phyloP scores from a whole-genome alignment of 495 filamentous ascomycete species.

The Aspergillus biplanus region DNA sequence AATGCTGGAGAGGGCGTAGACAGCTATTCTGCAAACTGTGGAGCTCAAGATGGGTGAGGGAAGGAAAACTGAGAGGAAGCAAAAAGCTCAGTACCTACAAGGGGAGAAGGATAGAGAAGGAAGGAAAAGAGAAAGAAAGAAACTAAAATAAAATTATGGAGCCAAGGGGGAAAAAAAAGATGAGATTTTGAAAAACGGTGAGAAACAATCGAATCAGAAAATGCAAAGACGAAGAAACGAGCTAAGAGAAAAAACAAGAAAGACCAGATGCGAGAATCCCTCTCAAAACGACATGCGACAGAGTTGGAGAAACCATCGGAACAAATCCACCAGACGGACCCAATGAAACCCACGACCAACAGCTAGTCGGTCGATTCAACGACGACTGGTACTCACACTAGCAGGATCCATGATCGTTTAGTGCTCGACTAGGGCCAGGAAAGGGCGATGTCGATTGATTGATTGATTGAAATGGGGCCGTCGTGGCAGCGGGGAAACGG shows the following conservation, averaged over 20 bases:
- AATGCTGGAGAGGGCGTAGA: not conserved
- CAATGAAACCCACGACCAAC: slow-evolving; percentile 16
- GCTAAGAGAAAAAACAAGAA: slow-evolving; percentile 26
- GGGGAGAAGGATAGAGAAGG: not conserved
- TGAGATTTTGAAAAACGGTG: slow-evolving; percentile 25
- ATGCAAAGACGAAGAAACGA: slow-evolving; percentile 22
- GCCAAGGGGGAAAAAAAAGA: slow-evolving; percentile 11
- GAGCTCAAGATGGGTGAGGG: not conserved
- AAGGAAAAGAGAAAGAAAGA: slow-evolving; percentile 18
- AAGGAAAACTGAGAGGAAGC: not conserved
- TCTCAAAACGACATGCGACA: slow-evolving; percentile 24
- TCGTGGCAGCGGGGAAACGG: slow-evolving; percentile 27
- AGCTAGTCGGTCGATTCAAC: slow-evolving; percentile 14
- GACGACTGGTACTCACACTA: slow-evolving; percentile 16
- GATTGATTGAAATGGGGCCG: slow-evolving; percentile 20
- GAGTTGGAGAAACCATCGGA: slow-evolving; percentile 24
- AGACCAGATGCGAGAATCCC: slow-evolving; percentile 18
- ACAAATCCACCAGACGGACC: slow-evolving; percentile 11
- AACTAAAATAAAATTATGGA: slow-evolving; percentile 14
- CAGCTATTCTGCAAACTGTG: not conserved
- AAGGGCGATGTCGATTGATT: not conserved
- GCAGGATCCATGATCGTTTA: slow-evolving; percentile 12
- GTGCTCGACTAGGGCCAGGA: slow-evolving; percentile 4
- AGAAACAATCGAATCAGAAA: slow-evolving; percentile 8
- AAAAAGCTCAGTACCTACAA: not conserved